Evolutionary conservation across 345 rosid genomes (phyloP), one percentile per base, ranked within the genome.

Genomic region (Eucalyptus virginea): DNA sequence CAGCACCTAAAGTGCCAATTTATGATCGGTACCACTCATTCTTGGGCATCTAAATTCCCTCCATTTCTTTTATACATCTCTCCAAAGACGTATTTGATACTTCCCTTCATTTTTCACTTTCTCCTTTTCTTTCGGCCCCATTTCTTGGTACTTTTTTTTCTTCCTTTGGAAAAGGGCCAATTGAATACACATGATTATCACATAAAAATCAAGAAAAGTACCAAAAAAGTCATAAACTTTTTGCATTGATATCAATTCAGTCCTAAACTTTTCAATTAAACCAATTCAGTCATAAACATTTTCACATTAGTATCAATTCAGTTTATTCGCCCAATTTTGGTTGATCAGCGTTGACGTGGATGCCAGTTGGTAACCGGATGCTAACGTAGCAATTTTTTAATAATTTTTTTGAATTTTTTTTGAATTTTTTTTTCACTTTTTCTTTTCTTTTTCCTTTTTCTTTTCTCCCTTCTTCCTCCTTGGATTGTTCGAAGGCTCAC

Each of bases 321-420:
- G 4, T 52, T 19, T 2, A 52, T 52, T 2, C 0, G 5, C 11
- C 11, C 58, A 52, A 52, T 52, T 19, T 52, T 19, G 58, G 23
- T 19, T 0, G 1, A 0, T 4, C 1, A 2, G 24, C 0, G 4
- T 0, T 3, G 0, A 51, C 1, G 4, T 51, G 21, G 8, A 51
- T 51, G 54, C 9, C 9, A 8, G 9, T 1, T 51, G 0, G 54
- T 6, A 1, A 7, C 0, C 1, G 9, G 0, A 51, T 3, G 23
- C 4, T 17, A 0, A 18, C 2, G 0, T 51, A 51, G 9, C 9
- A 18, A 51, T 7, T 51, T 18, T 51, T 6, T 51, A 17, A 50
- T 15, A 15, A 50, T 49, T 49, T 15, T 15, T 49, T 49, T 49
- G 1, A 4, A 4, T 48, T 49, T 49, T 2, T 1, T 49, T 49